Conservation (phyloP, 192 early-diverging fungal species). For the Dissophora globulifera region DNA sequence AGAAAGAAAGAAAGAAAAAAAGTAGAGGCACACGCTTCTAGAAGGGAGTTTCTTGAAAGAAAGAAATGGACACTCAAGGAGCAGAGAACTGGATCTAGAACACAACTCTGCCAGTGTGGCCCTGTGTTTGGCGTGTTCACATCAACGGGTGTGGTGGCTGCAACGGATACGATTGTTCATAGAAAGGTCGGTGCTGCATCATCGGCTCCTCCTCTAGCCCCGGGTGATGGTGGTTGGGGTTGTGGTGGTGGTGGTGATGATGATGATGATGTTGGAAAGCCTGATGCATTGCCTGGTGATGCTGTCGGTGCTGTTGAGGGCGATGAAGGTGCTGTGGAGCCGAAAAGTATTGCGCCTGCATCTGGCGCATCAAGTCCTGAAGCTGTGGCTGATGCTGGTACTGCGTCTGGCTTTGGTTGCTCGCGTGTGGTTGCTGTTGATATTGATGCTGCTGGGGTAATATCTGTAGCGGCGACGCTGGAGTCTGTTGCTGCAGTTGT, state of each 20-base stretch:
- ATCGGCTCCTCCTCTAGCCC: neutral
- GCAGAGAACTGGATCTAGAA: too few species aligned
- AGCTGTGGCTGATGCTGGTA: conserved; percentile 14
- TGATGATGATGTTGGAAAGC: too few species aligned
- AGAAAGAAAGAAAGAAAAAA: neutral
- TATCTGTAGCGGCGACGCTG: too few species aligned
- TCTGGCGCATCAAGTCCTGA: conserved; percentile 22
- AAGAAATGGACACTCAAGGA: neutral
- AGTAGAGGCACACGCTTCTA: neutral
- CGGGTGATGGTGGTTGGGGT: conserved; percentile 1
- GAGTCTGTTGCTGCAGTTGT: too few species aligned
- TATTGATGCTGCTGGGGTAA: conserved; percentile 8
- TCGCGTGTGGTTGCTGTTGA: conserved; percentile 13
- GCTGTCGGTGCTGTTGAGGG: too few species aligned
- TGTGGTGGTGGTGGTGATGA: neutral
- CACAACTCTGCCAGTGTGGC: neutral
- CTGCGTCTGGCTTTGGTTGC: too few species aligned
- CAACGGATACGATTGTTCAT: conserved; percentile 20
- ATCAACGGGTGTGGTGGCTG: conserved; percentile 30
- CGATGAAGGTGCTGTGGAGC: neutral
- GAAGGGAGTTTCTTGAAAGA: neutral
- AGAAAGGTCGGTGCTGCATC: conserved; percentile 4
- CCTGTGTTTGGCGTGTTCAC: conserved; percentile 1
- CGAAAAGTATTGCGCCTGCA: conserved; percentile 25
- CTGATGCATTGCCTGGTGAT: too few species aligned